Conservation (phyloP, 139 green algal genomes). For the Microglena sp. region DNA sequence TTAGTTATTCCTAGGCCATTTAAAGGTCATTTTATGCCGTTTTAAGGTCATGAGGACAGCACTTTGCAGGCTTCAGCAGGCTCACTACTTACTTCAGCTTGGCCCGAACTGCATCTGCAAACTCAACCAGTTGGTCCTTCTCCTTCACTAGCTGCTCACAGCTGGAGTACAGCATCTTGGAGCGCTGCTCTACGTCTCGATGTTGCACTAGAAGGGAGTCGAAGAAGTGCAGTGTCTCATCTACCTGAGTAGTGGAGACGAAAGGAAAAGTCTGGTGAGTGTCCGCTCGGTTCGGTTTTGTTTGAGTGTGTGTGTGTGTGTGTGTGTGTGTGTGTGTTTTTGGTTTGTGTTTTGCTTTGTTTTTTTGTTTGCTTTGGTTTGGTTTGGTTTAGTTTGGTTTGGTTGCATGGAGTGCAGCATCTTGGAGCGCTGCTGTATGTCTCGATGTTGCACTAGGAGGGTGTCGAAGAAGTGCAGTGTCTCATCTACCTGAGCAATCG, state of each 20-base stretch:
- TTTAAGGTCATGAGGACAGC: no score
- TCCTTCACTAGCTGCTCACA: constrained; percentile 68
- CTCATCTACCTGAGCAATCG: constrained; percentile 46
- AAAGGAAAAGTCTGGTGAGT: no score
- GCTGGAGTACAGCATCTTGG: constrained; percentile 35
- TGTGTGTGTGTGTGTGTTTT: no score
- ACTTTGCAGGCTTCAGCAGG: no score
- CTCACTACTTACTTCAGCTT: constrained; percentile 55
- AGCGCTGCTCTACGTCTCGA: constrained; percentile 42
- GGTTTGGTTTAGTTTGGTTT: no score
- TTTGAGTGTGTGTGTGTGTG: no score
- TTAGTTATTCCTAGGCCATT: no score
- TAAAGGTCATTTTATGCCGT: no score
- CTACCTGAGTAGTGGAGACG: constrained; percentile 50
- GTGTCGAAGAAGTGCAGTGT: constrained; percentile 51
- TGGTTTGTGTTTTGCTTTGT: no score
- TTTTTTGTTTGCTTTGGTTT: no score
- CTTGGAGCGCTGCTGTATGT: constrained; percentile 42
- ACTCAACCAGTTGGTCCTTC: constrained; percentile 48
- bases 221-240: constrained; percentile 48
- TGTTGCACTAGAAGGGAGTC: constrained; percentile 55
- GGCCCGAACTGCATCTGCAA: constrained; percentile 52
- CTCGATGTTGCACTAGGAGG: constrained; percentile 50
- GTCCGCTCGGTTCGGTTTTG: no score
- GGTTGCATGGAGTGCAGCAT: constrained; percentile 41